A percentile compares a stretch with the other conserved stretches of the same genome.
Conservation (phyloP, 2,329 filamentous ascomycete genomes). For the Diaporthe aspalathi region DNA sequence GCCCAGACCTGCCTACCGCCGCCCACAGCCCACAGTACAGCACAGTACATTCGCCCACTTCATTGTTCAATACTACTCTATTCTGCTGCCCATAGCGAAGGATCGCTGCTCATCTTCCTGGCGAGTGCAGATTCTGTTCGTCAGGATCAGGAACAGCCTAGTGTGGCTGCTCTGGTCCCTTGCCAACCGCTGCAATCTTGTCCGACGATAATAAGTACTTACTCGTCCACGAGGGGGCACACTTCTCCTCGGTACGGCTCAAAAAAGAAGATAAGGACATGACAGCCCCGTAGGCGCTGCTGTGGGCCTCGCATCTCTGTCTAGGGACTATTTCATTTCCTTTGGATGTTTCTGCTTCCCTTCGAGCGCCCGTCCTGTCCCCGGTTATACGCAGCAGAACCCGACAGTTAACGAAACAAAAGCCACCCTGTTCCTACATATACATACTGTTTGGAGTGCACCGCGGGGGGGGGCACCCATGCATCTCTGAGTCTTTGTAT, state of each 20-base stretch:
- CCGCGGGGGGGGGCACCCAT: conserved; percentile 36
- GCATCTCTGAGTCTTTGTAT: conserved; percentile 32
- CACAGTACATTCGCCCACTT: conserved; percentile 12
- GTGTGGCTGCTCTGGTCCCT: conserved; percentile 25
- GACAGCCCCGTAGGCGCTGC: conserved; percentile 20
- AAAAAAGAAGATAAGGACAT: conserved; percentile 28
- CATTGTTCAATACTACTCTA: conserved; percentile 5
- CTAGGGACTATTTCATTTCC: conserved; percentile 28
- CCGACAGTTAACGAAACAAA: conserved; percentile 3
- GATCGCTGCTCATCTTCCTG: conserved; percentile 32
- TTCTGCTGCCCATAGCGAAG: conserved; percentile 2
- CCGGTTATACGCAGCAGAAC: conserved; percentile 28
- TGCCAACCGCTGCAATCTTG: conserved; percentile 29
- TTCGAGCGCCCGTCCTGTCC: conserved; percentile 20
- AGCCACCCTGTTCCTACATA: conserved; percentile 19
- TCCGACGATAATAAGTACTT: conserved; percentile 20
- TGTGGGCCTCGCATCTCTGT: conserved; percentile 19
- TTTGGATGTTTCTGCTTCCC: conserved; percentile 26
- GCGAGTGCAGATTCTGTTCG: conserved; percentile 24
- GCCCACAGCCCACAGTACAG: conserved; percentile 22
- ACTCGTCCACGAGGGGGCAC: not conserved
- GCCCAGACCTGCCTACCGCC: conserved; percentile 1
- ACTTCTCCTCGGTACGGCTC: not conserved
- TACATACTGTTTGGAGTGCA: conserved; percentile 25
- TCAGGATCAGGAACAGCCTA: conserved; percentile 27